Evolutionary conservation across 2,329 filamentous ascomycete genomes (phyloP).

Genomic region (Exophiala phaeomuriformis): DNA sequence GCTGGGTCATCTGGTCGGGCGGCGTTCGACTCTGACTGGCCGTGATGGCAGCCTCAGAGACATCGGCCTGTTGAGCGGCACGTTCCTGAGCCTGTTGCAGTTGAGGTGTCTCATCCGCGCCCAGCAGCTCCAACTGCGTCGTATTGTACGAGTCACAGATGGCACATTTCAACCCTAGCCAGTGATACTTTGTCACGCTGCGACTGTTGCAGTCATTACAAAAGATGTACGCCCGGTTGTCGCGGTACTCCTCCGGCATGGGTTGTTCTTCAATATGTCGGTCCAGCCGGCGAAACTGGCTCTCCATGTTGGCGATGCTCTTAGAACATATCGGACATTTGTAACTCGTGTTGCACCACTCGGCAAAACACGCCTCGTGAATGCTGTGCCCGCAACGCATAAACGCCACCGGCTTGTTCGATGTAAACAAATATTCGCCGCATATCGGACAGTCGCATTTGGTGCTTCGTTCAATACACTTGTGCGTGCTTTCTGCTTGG

Average conservation of each 20-base stretch:
- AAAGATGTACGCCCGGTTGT: conserved; percentile 73
- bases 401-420: conserved; percentile 78
- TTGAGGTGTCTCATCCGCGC: conserved; percentile 28
- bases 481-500: conserved; percentile 73
- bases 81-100: conserved; percentile 21
- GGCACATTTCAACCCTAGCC: conserved; percentile 84
- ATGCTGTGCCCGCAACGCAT: conserved; percentile 96
- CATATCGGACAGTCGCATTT: conserved; percentile 97
- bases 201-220: conserved; percentile 94
- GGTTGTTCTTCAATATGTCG: conserved; percentile 80
- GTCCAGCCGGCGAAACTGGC: conserved; percentile 85
- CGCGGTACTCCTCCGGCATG: conserved; percentile 77
- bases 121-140: conserved; percentile 37
- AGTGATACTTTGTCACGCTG: conserved; percentile 82
- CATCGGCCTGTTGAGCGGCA: conserved; percentile 26
- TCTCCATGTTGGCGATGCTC: conserved; percentile 95
- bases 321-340: conserved; percentile 96
- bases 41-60: conserved; percentile 25
- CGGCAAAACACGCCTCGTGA: conserved; percentile 78
- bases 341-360: conserved; percentile 84
- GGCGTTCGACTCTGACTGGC: conserved; percentile 26
- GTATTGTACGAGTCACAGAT: conserved; percentile 46
- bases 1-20: conserved; percentile 15
- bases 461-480: conserved; percentile 87
- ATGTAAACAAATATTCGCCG: conserved; percentile 92